Percentiles rank a stretch among this genome's conserved stretches.
Evolutionary conservation across 1,284 basidiomycete genomes (phyloP).

Genomic region (Xanthoconium separans): DNA sequence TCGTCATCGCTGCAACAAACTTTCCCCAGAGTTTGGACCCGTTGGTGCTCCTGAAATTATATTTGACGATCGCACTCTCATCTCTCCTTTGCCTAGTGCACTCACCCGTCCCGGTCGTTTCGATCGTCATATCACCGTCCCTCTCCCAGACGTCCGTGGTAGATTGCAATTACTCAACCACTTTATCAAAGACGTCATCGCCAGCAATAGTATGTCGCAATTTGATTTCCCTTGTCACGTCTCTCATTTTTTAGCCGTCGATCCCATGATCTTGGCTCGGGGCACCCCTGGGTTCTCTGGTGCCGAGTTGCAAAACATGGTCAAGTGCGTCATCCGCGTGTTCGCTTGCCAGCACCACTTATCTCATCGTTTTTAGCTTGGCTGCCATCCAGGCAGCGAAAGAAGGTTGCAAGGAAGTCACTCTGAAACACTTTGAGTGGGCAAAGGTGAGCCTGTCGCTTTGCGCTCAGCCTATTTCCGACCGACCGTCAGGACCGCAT

Average conservation of each 20-base stretch:
- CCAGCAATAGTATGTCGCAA: conserved; percentile 50
- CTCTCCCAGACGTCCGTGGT: conserved; percentile 84
- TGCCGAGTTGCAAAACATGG: conserved; percentile 91
- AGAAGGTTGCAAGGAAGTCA: conserved; percentile 71
- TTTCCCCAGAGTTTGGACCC: conserved; percentile 90
- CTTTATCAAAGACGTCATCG: conserved; percentile 80
- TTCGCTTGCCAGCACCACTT: neutral
- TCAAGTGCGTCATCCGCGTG: conserved; percentile 65
- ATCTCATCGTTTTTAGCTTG: conserved; percentile 45
- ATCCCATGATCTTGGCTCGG: conserved; percentile 82
- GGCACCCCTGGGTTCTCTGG: conserved; percentile 92
- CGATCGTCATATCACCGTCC: conserved; percentile 88
- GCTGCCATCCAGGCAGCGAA: conserved; percentile 92
- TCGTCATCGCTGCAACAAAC: conserved; percentile 94
- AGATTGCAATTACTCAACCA: conserved; percentile 88
- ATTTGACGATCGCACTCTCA: conserved; percentile 12
- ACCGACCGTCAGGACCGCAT: conserved; percentile 71
- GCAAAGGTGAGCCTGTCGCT: conserved; percentile 62
- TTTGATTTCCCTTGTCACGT: conserved; percentile 1
- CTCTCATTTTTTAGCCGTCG: conserved; percentile 54
- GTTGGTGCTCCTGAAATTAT: conserved; percentile 44
- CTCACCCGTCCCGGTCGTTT: conserved; percentile 93
- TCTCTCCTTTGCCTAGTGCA: conserved; percentile 52
- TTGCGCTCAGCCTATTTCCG: neutral
- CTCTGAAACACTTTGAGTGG: conserved; percentile 91